phyloP scores from a whole-genome alignment of 257 asterid genomes.

The Primulina eburnea region DNA sequence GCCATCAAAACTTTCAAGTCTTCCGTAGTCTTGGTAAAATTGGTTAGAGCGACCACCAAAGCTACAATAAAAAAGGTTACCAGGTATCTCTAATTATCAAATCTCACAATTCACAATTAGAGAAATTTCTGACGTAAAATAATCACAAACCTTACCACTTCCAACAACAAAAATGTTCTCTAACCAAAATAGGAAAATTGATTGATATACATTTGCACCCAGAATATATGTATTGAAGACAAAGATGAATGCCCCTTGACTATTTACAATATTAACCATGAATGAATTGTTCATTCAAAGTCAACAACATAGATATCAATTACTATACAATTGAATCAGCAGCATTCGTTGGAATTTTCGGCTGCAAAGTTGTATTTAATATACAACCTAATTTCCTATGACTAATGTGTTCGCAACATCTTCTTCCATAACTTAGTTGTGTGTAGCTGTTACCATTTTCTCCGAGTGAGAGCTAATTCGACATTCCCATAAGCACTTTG shows the following conservation, averaged over 20 bases:
- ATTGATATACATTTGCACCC: slow-evolving; percentile 18
- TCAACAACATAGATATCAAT: slow-evolving; percentile 9
- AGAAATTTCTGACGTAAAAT: neutral
- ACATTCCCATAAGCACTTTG: slow-evolving; percentile 2
- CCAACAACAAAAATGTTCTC: neutral
- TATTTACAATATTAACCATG: slow-evolving; percentile 21
- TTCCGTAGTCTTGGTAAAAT: slow-evolving; percentile 4
- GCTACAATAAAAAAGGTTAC: slow-evolving; percentile 2
- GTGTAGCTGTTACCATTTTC: neutral
- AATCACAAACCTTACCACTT: slow-evolving; percentile 2
- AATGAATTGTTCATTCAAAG: slow-evolving; percentile 9
- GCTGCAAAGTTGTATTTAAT: slow-evolving; percentile 15
- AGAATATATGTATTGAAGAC: slow-evolving; percentile 20
- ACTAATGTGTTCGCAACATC: neutral
- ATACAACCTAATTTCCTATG: neutral
- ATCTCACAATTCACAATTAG: slow-evolving; percentile 6
- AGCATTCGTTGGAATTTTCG: neutral
- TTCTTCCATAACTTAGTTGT: neutral
- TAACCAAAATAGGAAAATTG: neutral
- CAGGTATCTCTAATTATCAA: slow-evolving; percentile 2
- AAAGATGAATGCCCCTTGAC: slow-evolving; percentile 11
- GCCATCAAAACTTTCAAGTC: slow-evolving; percentile 1
- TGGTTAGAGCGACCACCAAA: slow-evolving; percentile 4
- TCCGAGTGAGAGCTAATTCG: slow-evolving; percentile 10
- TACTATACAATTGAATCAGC: slow-evolving; percentile 19